Evolutionary conservation across 1,139 yeast species (phyloP).

Genomic region (Debaryomyces sp.): DNA sequence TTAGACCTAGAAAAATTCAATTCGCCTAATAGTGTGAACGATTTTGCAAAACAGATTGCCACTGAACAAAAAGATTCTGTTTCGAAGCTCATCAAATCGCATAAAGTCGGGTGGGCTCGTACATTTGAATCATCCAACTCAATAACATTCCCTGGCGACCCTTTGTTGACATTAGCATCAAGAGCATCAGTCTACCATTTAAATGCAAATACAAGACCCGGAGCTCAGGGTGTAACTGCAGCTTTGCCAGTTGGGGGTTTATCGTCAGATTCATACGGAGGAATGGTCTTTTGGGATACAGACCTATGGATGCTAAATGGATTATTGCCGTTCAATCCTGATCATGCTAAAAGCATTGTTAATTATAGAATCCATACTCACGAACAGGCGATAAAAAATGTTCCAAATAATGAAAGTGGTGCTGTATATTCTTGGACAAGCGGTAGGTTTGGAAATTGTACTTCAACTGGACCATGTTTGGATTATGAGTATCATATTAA

Average conservation of each 20-base stretch:
- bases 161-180: conserved; percentile 58
- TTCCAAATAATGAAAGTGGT: conserved; percentile 52
- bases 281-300: conserved; percentile 87
- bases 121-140: conserved; percentile 29
- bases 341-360: conserved; percentile 60
- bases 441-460: conserved; percentile 72
- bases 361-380: conserved; percentile 63
- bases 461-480: conserved; percentile 74
- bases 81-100: conserved; percentile 37
- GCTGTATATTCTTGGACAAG: conserved; percentile 81
- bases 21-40: conserved; percentile 31
- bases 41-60: conserved; percentile 45
- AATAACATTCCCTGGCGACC: conserved; percentile 48
- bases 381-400: conserved; percentile 60
- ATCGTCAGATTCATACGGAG: conserved; percentile 84
- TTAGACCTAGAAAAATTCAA: conserved; percentile 31
- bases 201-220: conserved; percentile 64
- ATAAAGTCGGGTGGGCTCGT: conserved; percentile 54
- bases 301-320: conserved; percentile 84
- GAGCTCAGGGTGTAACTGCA: conserved; percentile 53
- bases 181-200: conserved; percentile 74
- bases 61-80: conserved; percentile 26
- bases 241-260: conserved; percentile 68
- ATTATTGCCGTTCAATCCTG: conserved; percentile 67
- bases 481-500: conserved; percentile 81